Conservation (phyloP, 805 yeast genomes). For the Yamadazyma laniorum region DNA sequence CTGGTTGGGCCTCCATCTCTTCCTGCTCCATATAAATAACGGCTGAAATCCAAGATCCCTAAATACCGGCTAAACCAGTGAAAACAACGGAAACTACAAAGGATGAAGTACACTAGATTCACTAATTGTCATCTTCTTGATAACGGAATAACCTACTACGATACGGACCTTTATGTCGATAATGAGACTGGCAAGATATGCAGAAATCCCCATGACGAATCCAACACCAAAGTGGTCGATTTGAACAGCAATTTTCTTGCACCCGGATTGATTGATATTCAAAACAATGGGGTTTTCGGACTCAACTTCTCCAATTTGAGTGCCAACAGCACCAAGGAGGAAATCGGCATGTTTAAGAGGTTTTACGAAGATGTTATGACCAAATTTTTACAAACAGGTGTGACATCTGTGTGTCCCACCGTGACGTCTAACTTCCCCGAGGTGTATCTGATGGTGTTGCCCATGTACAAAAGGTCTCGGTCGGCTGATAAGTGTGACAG, state of each 20-base stretch:
- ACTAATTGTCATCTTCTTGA: conserved; percentile 46
- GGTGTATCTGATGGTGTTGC: conserved; percentile 48
- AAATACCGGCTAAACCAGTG: neutral
- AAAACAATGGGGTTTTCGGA: conserved; percentile 58
- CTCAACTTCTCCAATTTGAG: conserved; percentile 47
- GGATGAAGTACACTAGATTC: conserved; percentile 22
- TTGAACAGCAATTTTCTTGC: conserved; percentile 47
- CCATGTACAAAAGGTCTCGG: conserved; percentile 38
- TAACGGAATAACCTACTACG: conserved; percentile 32
- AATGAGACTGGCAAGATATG: conserved; percentile 40
- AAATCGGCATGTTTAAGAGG: conserved; percentile 28
- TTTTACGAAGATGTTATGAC: conserved; percentile 46
- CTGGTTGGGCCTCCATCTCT: neutral
- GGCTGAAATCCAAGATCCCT: too few species aligned
- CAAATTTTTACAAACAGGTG: conserved; percentile 49
- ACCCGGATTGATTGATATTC: conserved; percentile 58
- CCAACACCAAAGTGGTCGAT: conserved; percentile 32
- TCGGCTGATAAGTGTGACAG: conserved; percentile 37
- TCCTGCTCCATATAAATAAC: neutral
- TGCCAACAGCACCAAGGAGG: conserved; percentile 27
- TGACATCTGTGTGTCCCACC: conserved; percentile 56
- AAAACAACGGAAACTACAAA: neutral
- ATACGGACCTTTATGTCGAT: conserved; percentile 45
- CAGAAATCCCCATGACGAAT: conserved; percentile 7
- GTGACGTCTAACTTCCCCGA: conserved; percentile 50